These are phyloP conservation scores for Ophiorrhiza pumila DNA, from an alignment of 257 asterid species.

Conservation along the genomic window DNA sequence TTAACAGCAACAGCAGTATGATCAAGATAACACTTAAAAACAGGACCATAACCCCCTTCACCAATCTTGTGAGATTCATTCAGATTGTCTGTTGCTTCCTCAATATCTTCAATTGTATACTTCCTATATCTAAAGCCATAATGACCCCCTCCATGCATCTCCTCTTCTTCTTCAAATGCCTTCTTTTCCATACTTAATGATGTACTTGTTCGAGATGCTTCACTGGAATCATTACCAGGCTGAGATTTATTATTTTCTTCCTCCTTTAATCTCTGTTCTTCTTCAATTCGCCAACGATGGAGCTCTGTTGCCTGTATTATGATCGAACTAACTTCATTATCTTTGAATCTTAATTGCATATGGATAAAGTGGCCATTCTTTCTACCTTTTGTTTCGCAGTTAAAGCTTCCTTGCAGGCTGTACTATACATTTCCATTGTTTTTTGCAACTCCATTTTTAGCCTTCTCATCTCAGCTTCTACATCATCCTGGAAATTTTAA, in stretches of 20 bases:
- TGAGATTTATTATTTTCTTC: conserved; percentile 35
- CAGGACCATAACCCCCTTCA: conserved; percentile 98
- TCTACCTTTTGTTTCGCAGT: conserved; percentile 71
- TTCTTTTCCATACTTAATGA: conserved; percentile 39
- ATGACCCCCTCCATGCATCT: conserved; percentile 18
- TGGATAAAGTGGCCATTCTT: background rate
- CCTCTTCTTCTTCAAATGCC: conserved; percentile 33
- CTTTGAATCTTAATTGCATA: background rate
- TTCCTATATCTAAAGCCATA: conserved; percentile 44
- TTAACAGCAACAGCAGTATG: conserved; percentile 80
- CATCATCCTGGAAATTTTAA: conserved; percentile 55
- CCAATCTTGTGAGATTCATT: conserved; percentile 56
- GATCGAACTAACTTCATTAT: background rate
- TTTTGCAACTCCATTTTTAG: conserved; percentile 71
- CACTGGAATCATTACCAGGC: conserved; percentile 36
- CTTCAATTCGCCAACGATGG: conserved; percentile 65
- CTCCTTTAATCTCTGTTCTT: conserved; percentile 62
- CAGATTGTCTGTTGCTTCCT: conserved; percentile 67
- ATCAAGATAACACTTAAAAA: conserved; percentile 74
- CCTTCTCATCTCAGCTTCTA: conserved; percentile 80
- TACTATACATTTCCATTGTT: conserved; percentile 79
- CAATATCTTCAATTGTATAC: conserved; percentile 78
- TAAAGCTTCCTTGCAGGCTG: conserved; percentile 76
- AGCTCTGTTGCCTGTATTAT: conserved; percentile 64
- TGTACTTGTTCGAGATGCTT: conserved; percentile 45